These are phyloP conservation scores for Psilocybe subaeruginosa DNA, from an alignment of 768 basidiomycete genomes.

Conservation along the genomic window DNA sequence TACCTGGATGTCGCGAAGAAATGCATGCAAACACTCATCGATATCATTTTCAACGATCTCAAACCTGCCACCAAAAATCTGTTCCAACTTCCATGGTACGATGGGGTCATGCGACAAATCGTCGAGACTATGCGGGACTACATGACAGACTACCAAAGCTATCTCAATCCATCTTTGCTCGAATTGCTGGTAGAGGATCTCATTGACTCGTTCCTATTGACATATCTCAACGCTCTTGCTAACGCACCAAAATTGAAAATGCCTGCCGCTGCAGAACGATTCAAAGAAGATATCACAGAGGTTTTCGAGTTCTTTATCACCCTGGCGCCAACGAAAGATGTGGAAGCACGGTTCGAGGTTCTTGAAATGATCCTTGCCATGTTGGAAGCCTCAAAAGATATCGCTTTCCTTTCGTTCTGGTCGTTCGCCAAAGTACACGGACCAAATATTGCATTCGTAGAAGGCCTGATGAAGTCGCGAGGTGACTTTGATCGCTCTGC, in stretches of 20 bases:
- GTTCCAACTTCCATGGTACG: conserved; percentile 90
- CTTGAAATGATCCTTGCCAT: conserved; percentile 82
- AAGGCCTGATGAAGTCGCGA: conserved; percentile 85
- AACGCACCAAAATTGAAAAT: conserved; percentile 86
- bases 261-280: conserved; percentile 81
- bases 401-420: conserved; percentile 94
- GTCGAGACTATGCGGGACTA: conserved; percentile 97
- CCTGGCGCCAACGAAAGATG: conserved; percentile 76
- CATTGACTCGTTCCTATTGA: conserved; percentile 86
- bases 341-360: conserved; percentile 85
- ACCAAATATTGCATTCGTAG: conserved; percentile 90
- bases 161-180: conserved; percentile 87
- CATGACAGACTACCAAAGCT: conserved; percentile 92
- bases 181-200: conserved; percentile 93
- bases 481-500: conserved; percentile 90
- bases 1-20: conserved; percentile 98
- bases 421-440: conserved; percentile 93
- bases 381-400: conserved; percentile 83
- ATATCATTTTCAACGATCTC: conserved; percentile 93
- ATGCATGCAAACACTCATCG: conserved; percentile 93
- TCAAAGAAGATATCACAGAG: conserved; percentile 79
- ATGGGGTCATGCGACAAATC: conserved; percentile 84
- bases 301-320: conserved; percentile 82
- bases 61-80: conserved; percentile 84
- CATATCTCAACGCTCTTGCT: conserved; percentile 86